phyloP scores from a whole-genome alignment of 352 stramenopile species.

The Phytophthora tentaculata region DNA sequence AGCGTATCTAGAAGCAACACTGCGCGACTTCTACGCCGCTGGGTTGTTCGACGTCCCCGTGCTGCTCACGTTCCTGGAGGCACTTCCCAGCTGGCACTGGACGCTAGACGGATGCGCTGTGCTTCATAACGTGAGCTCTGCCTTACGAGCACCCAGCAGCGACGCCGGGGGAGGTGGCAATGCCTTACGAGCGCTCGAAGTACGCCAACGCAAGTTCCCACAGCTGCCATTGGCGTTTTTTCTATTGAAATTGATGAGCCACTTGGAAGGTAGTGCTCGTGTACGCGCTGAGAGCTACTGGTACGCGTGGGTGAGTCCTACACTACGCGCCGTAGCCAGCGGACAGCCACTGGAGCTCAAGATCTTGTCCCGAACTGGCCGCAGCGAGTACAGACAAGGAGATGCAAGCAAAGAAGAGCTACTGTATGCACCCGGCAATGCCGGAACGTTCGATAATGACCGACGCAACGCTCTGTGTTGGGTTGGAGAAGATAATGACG shows the following conservation, averaged over 20 bases:
- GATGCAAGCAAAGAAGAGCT: constrained; percentile 45
- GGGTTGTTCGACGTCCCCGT: constrained; percentile 68
- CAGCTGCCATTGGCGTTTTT: constrained; percentile 74
- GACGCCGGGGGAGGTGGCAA: constrained; percentile 32
- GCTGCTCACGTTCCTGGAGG: constrained; percentile 75
- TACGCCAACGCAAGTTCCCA: constrained; percentile 52
- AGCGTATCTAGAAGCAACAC: constrained; percentile 54
- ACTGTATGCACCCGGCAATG: constrained; percentile 50
- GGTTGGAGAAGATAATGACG: constrained; percentile 31
- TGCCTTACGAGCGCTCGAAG: constrained; percentile 38
- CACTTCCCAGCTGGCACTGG: constrained; percentile 72
- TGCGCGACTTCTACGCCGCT: constrained; percentile 71
- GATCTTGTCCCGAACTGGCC: constrained; percentile 38
- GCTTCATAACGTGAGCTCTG: constrained; percentile 60
- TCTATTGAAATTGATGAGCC: constrained; percentile 65
- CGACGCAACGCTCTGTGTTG: constrained; percentile 58
- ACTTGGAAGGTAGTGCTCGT: constrained; percentile 62
- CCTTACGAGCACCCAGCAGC: constrained; percentile 43
- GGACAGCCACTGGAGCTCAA: constrained; percentile 50
- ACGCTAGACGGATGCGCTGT: constrained; percentile 73
- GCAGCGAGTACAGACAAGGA: constrained; percentile 31
- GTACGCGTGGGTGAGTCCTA: constrained; percentile 70
- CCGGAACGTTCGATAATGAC: constrained; percentile 57
- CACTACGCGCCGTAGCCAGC: constrained; percentile 54
- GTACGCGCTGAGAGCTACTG: constrained; percentile 68